These are phyloP conservation scores for Saururus chinensis DNA, from an alignment of 164 flowering plant species.

Conservation along the genomic window DNA sequence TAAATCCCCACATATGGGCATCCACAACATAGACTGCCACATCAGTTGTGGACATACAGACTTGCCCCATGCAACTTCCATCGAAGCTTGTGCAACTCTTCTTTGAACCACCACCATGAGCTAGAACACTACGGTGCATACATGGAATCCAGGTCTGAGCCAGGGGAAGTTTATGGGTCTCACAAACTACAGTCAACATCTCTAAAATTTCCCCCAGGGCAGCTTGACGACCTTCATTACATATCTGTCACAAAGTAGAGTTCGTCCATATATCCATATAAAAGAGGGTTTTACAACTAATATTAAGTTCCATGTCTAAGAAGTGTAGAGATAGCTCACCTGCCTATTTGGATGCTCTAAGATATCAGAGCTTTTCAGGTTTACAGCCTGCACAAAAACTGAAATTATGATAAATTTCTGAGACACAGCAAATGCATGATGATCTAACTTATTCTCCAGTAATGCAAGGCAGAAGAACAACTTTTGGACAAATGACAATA, in stretches of 20 bases:
- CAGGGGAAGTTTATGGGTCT: constrained; percentile 77
- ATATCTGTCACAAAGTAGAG: constrained; percentile 40
- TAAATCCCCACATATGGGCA: constrained; percentile 89
- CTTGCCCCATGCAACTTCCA: constrained; percentile 87
- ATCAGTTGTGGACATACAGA: constrained; percentile 95
- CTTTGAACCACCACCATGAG: constrained; percentile 72
- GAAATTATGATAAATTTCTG: constrained; percentile 17
- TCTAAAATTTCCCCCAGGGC: constrained; percentile 88
- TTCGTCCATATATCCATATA: neutral
- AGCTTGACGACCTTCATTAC: constrained; percentile 82
- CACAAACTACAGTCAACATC: constrained; percentile 75
- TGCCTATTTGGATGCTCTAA: constrained; percentile 60
- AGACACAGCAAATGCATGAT: neutral
- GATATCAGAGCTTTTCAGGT: constrained; percentile 80
- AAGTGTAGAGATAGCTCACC: constrained; percentile 19
- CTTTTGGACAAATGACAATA: neutral
- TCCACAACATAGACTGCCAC: constrained; percentile 82
- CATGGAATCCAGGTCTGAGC: constrained; percentile 99
- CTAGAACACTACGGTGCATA: constrained; percentile 75
- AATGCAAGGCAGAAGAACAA: neutral
- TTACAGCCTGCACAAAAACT: constrained; percentile 75
- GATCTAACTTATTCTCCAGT: neutral
- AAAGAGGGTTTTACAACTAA: neutral
- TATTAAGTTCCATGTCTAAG: neutral
- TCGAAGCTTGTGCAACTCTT: constrained; percentile 89